A percentile compares a stretch with the other conserved stretches of the same genome.
Conservation (phyloP, 441 rosid species). For the Flueggea neowawraea region DNA sequence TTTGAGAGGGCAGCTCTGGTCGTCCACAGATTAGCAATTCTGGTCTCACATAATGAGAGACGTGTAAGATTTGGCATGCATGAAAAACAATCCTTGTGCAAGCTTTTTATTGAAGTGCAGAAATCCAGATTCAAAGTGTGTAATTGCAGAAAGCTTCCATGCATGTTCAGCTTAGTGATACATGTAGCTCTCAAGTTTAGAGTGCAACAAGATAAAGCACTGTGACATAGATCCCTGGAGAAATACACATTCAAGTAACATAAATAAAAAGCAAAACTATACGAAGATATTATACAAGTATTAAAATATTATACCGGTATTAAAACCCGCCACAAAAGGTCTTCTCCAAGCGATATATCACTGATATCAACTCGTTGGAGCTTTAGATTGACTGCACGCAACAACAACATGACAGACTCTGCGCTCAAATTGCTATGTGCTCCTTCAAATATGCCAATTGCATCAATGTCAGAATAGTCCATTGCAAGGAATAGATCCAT, state of each 20-base stretch:
- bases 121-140: conserved; percentile 46
- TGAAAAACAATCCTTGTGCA: conserved; percentile 51
- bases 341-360: conserved; percentile 26
- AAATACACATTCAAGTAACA: conserved; percentile 1
- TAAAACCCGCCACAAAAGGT: conserved; percentile 32
- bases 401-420: conserved; percentile 33
- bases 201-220: conserved; percentile 37
- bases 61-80: conserved; percentile 48
- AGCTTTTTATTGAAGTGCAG: conserved; percentile 42
- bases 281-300: background rate
- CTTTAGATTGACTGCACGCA: conserved; percentile 33
- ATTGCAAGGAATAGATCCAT: conserved; percentile 29
- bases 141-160: conserved; percentile 39
- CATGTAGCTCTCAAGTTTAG: conserved; percentile 30
- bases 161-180: conserved; percentile 40
- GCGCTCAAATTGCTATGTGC: conserved; percentile 26
- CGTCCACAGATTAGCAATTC: conserved; percentile 55
- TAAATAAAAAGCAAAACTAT: conserved; percentile 6
- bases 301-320: background rate
- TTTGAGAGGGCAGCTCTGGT: conserved; percentile 42
- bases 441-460: conserved; percentile 30
- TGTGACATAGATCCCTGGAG: conserved; percentile 36
- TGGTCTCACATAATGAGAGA: conserved; percentile 57
- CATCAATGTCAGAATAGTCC: conserved; percentile 29
- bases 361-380: conserved; percentile 37